Evolutionary conservation across 805 yeast genomes (phyloP), one percentile per base, ranked within the genome.

Genomic region (Saccharomycopsis synnaedendra): DNA sequence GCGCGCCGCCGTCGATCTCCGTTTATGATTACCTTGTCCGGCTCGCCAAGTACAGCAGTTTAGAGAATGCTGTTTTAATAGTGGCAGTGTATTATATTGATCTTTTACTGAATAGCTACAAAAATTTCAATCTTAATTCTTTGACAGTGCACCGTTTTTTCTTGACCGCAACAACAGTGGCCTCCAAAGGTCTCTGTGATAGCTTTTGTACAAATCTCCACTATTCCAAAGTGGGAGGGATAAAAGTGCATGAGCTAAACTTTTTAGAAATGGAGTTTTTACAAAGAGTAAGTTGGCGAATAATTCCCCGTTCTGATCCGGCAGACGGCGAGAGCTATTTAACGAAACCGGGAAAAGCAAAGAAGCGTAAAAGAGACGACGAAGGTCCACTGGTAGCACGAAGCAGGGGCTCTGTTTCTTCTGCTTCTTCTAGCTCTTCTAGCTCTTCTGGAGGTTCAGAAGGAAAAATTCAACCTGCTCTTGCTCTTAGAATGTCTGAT

Each of bases 201-300:
- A 82, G 89, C 30, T 90, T 93, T 64, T 89, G 93, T 64, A 87
- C 96, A 10, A 90, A 89, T 63, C 75, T 82, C 41, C 96, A 93
- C 63, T 90, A 93, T 59, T 95, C 97, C 8, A 85, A 84, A 60
- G 97, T 93, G 19, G 98, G 98, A 3, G 97, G 98, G 51, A 83
- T 88, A 4, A 86, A 86, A 40, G 67, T 82, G 43, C 73, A 79
- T 50, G 97, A 88, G 60, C 68, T 89, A 55, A 93, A 93, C 62
- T 72, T 90, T 47, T 69, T 90, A 42, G 98, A 90, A 60, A 79
- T 84, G 46, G 97, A 93, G 63, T 88, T 93, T 58, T 71, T 90
- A 41, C 74, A 75, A 43, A 70, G 88, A 52, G 90, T 90, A 6
- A 77, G 80, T 50, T 90, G 93, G 76, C 70, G 84, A 52, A 78